Base-by-base conservation (phyloP, 2,329 filamentous ascomycete species). In the Cadophora gregata region DNA sequence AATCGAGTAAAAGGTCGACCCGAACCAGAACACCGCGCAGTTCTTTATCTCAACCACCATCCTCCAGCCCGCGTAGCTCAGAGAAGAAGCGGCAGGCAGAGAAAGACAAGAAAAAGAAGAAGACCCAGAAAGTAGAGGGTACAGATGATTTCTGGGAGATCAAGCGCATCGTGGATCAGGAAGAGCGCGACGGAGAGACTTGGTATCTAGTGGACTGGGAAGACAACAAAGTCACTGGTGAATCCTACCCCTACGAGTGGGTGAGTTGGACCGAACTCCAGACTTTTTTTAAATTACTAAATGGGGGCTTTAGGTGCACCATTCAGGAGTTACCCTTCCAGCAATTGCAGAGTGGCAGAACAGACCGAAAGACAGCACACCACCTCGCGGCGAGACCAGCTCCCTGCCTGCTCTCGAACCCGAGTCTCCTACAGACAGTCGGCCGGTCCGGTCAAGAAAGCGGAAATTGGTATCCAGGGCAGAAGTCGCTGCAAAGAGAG, bases 201-300 rank as follows among this genome's bases (percentile, higher is more conserved):
- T 45, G 42, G 8, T 90, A 88, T 70, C 74, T 80, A 3, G 81
- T 89, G 62, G 82, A 87, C 72, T 89, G 87, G 87, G 81, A 80
- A 58, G 81, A 84, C 66, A 77, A 88, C 72, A 77, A 80, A n/a
- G 67, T 71, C 1, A 85, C 84, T 47, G 84, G 83, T 21, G 74
- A 82, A 67, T 67, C 69, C 1, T 88, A 82, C 73, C 64, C 76
- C 3, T 82, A 82, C 10, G 83, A 78, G 58, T 89, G 87, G 87
- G 86, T 83, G 79, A 38, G 77, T 70, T 33, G 36, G 19, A 42
- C 12, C 14, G 5, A 16, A 4, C 19, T 10, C 33, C 24, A 33
- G 48, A 19, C 31, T 53, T 24, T 19, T 12, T 48, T 61, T 12
- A 12, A 27, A 4, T 36, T 24, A 29, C 55, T 59, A 25, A 59